Evolutionary conservation across 1,139 yeast species (phyloP), one percentile per base, ranked within the genome.

Genomic region (Kluyveromyces marxianus): DNA sequence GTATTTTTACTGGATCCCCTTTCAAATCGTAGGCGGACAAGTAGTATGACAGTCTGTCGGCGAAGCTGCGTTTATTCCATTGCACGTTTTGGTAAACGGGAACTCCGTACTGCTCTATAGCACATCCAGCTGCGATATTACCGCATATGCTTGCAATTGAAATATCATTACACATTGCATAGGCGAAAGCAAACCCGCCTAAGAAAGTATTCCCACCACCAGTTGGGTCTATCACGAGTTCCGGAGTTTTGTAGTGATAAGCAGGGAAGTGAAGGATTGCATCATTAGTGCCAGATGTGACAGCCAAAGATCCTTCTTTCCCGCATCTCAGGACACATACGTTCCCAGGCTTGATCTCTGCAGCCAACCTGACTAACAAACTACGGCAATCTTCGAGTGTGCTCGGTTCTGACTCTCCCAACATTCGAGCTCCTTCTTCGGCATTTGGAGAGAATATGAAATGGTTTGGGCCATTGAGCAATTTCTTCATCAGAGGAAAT

Each of bases 121-220:
- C 78, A 44, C 82, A 70, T 0, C 95, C 92, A 50, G 96, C 87
- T 0, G 84, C 88, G 3, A 89, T 68, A 49, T 79, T 84, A 0
- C 90, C 97, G 57, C 78, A 77, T 0, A 83, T 67, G 2, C 83
- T 81, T 1, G 82, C 88, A 2, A 69, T 58, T 0, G 65, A 58
- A 69, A 84, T 69, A 59, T 83, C 76, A 1, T 57, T 50, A 31
- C 76, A 68, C 38, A 81, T 58, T 1, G 69, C 65, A 51, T 74
- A 77, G 0, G 82, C 94, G 4, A 82, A 70, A 8, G 83, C 74
- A 56, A 86, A 79, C 0, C 83, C 95, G 0, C 97, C 97, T 48
- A 92, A 77, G 62, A 83, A 89, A 0, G 94, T 73, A 60, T 90
- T 90, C 0, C 97, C 97, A 3, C 95, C 96, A 0, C 97, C 97